phyloP scores from a whole-genome alignment of 148 eudicot species.

The Fallopia convolvulus region DNA sequence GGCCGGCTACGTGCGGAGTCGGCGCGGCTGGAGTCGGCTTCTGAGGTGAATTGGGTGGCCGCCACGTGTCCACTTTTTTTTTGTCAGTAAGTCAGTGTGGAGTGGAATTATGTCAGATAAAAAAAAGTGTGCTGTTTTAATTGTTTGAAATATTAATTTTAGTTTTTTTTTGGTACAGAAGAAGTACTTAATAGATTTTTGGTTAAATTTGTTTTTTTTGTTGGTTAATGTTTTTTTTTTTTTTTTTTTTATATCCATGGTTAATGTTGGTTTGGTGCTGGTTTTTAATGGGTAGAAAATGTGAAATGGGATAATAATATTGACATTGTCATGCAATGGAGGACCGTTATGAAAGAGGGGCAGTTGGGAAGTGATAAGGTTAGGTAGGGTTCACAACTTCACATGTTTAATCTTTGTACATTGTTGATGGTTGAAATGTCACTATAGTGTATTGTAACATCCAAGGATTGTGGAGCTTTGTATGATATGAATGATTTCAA shows the following conservation, averaged over 20 bases:
- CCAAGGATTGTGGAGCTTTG: neutral
- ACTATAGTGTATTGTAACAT: neutral
- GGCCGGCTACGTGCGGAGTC: constrained; percentile 33
- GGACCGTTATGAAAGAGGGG: neutral
- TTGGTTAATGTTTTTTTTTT: neutral
- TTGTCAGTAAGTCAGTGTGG: constrained; percentile 3
- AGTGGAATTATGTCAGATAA: constrained; percentile 4
- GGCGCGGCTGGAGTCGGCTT: constrained; percentile 68
- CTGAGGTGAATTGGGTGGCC: constrained; percentile 19
- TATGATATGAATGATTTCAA: neutral
- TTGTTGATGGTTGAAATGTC: neutral
- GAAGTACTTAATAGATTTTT: neutral
- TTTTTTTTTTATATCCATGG: neutral
- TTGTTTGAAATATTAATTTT: constrained; percentile 11
- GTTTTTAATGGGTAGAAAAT: neutral
- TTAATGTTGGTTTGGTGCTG: no score
- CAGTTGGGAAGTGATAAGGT: neutral
- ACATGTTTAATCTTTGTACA: neutral
- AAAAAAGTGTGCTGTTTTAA: neutral
- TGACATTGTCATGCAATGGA: neutral
- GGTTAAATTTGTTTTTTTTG: neutral
- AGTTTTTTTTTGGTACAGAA: neutral
- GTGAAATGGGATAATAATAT: neutral
- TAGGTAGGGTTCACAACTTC: constrained; percentile 11
- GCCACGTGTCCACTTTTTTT: neutral